A percentile compares a stretch with the other conserved stretches of the same genome.
phyloP scores from a whole-genome alignment of 192 early-diverging fungal species.

The Coemansia sp. region DNA sequence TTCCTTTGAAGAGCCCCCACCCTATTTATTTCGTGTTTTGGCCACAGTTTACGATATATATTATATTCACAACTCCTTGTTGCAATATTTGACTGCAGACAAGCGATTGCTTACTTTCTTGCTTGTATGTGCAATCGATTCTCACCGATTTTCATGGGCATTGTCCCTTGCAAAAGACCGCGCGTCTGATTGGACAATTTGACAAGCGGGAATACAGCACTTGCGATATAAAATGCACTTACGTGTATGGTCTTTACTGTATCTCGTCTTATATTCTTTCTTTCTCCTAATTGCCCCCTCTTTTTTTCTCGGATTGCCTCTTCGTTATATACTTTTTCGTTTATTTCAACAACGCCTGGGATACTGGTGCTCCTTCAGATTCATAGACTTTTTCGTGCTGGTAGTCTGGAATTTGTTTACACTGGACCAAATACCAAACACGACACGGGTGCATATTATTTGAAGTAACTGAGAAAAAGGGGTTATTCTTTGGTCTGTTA shows the following conservation, averaged over 20 bases:
- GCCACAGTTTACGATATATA: too few relatives aligned
- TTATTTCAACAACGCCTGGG: not conserved
- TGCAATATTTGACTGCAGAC: too few relatives aligned
- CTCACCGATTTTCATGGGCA: too few relatives aligned
- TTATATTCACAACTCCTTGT: too few relatives aligned
- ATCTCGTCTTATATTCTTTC: not conserved
- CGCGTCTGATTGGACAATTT: too few relatives aligned
- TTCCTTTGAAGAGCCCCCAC: constrained; percentile 72
- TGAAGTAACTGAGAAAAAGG: not conserved
- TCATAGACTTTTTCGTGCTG: constrained; percentile 1
- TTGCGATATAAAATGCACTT: too few relatives aligned
- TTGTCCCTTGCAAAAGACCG: too few relatives aligned
- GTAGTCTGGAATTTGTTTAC: not conserved
- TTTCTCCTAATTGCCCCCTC: not conserved
- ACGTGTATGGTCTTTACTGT: not conserved
- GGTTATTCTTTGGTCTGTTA: not conserved
- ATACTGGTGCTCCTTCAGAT: not conserved
- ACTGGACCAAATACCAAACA: not conserved
- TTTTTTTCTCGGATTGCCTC: not conserved
- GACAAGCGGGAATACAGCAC: too few relatives aligned
- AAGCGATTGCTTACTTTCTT: too few relatives aligned
- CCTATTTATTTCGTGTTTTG: not conserved
- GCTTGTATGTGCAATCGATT: too few relatives aligned
- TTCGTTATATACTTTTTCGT: not conserved
- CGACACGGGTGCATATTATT: not conserved